Evolutionary conservation across 208 protist species (phyloP).

Genomic region (Entamoeba moshkovskii): DNA sequence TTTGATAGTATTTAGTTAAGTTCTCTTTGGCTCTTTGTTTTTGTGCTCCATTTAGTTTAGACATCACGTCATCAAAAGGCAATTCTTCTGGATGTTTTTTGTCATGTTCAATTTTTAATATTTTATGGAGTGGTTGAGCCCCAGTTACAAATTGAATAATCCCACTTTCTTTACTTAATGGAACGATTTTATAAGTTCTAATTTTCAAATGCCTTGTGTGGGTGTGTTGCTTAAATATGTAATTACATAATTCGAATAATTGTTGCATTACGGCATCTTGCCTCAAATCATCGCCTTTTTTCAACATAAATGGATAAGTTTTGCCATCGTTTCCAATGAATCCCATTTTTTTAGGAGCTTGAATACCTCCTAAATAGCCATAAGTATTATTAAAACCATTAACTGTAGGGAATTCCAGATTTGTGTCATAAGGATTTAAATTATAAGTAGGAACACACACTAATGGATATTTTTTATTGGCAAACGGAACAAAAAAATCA

Average conservation of each 20-base stretch:
- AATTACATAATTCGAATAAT: constrained; percentile 22
- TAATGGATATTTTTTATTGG: background rate
- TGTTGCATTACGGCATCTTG: constrained; percentile 33
- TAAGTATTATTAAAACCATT: background rate
- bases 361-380: background rate
- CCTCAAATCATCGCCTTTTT: constrained; percentile 26
- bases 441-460: background rate
- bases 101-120: background rate
- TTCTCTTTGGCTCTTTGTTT: background rate
- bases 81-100: background rate
- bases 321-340: background rate
- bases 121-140: background rate
- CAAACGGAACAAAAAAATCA: background rate
- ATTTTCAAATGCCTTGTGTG: background rate
- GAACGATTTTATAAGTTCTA: constrained; percentile 17
- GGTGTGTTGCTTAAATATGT: background rate
- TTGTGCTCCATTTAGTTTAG: background rate
- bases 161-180: constrained; percentile 17
- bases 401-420: background rate
- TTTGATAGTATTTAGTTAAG: background rate
- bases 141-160: constrained; percentile 20
- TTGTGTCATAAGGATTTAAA: background rate
- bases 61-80: background rate
- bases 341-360: background rate
- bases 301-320: constrained; percentile 20